Evolutionary conservation across 768 basidiomycete species (phyloP), one percentile per base, ranked within the genome.

Genomic region (Megacollybia marginata): DNA sequence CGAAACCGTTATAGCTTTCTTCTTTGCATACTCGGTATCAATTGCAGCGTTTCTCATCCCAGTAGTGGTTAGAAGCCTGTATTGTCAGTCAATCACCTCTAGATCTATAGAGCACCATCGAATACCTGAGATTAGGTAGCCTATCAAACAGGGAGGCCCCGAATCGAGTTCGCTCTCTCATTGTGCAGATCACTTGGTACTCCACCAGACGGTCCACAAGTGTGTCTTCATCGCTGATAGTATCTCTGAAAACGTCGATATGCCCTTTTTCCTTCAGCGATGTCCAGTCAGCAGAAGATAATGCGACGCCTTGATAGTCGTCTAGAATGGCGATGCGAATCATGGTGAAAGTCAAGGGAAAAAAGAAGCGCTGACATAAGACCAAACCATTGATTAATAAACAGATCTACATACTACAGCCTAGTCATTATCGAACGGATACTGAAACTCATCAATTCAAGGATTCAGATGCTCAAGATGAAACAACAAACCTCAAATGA

Each of bases 401-500:
- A 33, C 11, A 9, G 44, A 13, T 13, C 23, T 44, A 44, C 12
- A 19, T 44, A 31, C 15, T 28, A 16, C 28, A 13, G 33, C 71
- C 69, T 73, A 71, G 59, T 85, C 83, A 61, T 80, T 69, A 56
- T 82, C 84, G 56, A 91, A 91, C 9, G 80, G 85, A 61, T 90
- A 90, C 88, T 90, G 55, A 33, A 0, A 48, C 54, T 36, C 28
- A 52, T 68, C 51, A 69, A 64, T 50, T 52, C 47, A 47, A 42
- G 28, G 16, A 50, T 38, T 4, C 13, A 42, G 44, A 23, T 10
- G 46, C 50, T 9, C 34, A 20, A 46, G 12, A 48, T 45, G 42
- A 45, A 50, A n/a, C 38, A 38, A 70, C 85, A 52, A 58, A 92
- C 90, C 82, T 94, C 90, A 58, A 95, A 95, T 20, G 87, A 64